phyloP scores from a whole-genome alignment of 306 rosid genomes.

The Vigna reflexopilosa region DNA sequence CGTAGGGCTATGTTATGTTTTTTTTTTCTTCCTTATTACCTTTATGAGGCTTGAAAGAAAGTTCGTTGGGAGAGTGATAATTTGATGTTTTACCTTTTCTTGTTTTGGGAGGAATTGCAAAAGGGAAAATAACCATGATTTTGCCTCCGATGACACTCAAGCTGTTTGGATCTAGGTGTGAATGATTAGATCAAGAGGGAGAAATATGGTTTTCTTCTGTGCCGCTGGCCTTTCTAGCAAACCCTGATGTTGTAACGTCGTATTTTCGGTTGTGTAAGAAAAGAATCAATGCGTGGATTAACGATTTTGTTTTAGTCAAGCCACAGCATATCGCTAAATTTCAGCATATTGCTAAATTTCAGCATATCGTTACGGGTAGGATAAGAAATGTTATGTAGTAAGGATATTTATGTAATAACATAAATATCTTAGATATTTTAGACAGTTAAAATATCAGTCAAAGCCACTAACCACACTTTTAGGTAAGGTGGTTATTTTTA shows the following conservation, averaged over 20 bases:
- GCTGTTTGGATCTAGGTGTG: conserved; percentile 33
- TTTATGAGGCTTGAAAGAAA: neutral
- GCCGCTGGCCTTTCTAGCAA: neutral
- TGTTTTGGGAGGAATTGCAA: conserved; percentile 33
- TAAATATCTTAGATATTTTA: too few relatives aligned
- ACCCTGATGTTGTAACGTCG: neutral
- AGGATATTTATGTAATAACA: too few relatives aligned
- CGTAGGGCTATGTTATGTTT: neutral
- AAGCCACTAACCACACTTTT: too few relatives aligned
- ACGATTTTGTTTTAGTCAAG: neutral
- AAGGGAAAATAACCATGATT: conserved; percentile 36
- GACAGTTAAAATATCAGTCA: too few relatives aligned
- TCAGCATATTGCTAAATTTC: neutral
- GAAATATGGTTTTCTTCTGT: neutral
- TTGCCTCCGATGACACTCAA: conserved; percentile 46
- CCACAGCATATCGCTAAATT: neutral
- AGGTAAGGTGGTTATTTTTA: too few relatives aligned
- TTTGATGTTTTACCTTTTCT: conserved; percentile 22
- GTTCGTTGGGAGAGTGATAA: conserved; percentile 24
- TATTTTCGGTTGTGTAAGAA: conserved; percentile 13
- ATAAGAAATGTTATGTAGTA: too few relatives aligned
- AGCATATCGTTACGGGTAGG: neutral
- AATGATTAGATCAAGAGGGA: conserved; percentile 31
- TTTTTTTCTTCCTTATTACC: too few relatives aligned
- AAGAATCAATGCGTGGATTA: conserved; percentile 9